Base-by-base conservation (phyloP, 2,329 filamentous ascomycete genomes). In the Pseudogymnoascus sp. region DNA sequence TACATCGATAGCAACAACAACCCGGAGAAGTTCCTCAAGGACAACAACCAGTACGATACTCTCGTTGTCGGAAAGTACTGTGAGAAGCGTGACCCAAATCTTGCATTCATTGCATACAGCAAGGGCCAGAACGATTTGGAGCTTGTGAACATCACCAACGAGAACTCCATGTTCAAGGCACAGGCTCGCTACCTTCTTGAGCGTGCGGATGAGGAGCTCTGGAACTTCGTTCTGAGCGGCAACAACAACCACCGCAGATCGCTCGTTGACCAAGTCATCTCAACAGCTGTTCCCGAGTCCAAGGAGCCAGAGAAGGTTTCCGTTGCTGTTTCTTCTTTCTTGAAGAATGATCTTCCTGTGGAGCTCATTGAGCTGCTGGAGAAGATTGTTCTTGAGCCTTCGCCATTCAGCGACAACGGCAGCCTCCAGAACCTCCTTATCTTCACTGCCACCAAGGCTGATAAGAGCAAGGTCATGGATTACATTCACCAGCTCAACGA, bases 371-470 rank as follows among this genome's bases (percentile, higher is more conserved):
- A 99, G 76, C 85, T 99, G 38, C 84, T 99, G 16, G 95, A 99
- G 82, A 99, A 97, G 86, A 99, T 99, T 69, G 93, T 99, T 33
- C 81, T 99, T n/a, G 94, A 99, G 80, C 95, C 94, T n/a, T 96
- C 93, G 4, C 91, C 91, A 4, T 99, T 99, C 82, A 97, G 91
- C 71, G 95, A 99, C 78, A 99, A 99, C 77, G 85, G 91, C 72
- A 97, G 91, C 75, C 82, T 99, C 64, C 95, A 99, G 77, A 99
- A 99, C 76, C 79, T 99, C 65, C 85, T 99, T 66, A 91, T 99
- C 81, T 88, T 97, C 72, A 99, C 94, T 25, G 94, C 95, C 50
- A 92, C 92, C 70, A 97, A 97, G 80, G 92, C 94, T 11, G 95
- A 99, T 76, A 96, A 97, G 80, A 84, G 88, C 61, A 90, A 92